A percentile compares a stretch with the other conserved stretches of the same genome.
phyloP scores from a whole-genome alignment of 345 rosid genomes.

The Eucalyptus decipiens region DNA sequence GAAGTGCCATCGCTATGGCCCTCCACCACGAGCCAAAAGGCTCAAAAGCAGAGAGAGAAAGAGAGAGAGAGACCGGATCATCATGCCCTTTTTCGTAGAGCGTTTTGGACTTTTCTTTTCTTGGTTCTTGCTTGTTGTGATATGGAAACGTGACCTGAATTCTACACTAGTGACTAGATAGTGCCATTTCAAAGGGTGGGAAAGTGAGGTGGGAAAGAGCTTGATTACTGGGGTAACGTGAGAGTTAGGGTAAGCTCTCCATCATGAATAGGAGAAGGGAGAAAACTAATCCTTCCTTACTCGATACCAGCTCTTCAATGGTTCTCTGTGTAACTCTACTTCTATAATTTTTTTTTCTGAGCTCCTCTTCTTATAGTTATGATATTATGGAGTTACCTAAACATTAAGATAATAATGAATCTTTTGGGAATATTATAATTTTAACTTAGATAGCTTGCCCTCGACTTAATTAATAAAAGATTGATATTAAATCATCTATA shows the following conservation, averaged over 20 bases:
- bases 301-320: background rate
- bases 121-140: background rate
- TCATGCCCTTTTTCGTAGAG: background rate
- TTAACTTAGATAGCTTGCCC: background rate
- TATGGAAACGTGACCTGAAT: background rate
- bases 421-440: background rate
- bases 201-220: background rate
- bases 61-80: background rate
- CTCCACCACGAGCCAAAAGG: background rate
- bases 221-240: background rate
- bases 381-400: background rate
- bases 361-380: background rate
- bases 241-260: background rate
- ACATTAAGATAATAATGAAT: background rate
- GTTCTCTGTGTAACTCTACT: background rate
- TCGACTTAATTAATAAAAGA: background rate
- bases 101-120: background rate
- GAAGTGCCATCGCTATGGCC: background rate
- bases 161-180: background rate
- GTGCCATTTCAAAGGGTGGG: background rate
- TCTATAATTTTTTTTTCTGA: background rate
- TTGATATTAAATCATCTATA: background rate
- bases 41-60: background rate
- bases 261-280: background rate
- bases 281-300: background rate